Evolutionary conservation across 129 eudicot species (phyloP).

Genomic region (Pseudognaphalium luteoalbum): DNA sequence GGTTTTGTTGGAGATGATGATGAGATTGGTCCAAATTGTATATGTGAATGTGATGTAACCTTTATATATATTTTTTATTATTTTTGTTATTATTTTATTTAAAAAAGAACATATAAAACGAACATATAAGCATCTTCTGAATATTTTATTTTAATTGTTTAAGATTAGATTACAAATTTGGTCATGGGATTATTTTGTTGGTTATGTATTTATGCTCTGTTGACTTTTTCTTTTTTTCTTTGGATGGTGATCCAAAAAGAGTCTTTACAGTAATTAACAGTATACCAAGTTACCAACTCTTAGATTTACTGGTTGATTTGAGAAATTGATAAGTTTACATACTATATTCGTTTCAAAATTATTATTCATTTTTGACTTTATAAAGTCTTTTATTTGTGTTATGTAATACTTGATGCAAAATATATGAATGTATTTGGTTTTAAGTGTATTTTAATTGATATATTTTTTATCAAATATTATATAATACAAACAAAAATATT

Average conservation of each 20-base stretch:
- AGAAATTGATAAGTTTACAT: too few species aligned
- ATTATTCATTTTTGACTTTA: too few species aligned
- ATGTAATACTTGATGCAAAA: too few species aligned
- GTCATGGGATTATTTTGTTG: slow-evolving; percentile 1
- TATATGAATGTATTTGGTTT: too few species aligned
- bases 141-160: neutral
- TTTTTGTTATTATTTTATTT: too few species aligned
- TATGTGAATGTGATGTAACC: neutral
- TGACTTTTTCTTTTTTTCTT: slow-evolving; percentile 1
- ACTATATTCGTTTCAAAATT: too few species aligned
- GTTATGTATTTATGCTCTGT: neutral
- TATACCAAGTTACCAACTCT: neutral
- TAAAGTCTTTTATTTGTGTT: too few species aligned
- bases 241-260: neutral
- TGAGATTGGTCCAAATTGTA: slow-evolving; percentile 9
- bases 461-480: too few species aligned
- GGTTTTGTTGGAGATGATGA: slow-evolving; percentile 3
- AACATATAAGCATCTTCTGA: slow-evolving; percentile 8
- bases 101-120: neutral
- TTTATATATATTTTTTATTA: neutral
- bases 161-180: neutral
- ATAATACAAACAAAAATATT: too few species aligned
- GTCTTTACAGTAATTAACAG: neutral
- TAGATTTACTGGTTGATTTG: neutral
- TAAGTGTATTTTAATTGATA: too few species aligned